These are phyloP conservation scores for Boletus bicolor DNA, from an alignment of 768 basidiomycete species.

Conservation along the genomic window DNA sequence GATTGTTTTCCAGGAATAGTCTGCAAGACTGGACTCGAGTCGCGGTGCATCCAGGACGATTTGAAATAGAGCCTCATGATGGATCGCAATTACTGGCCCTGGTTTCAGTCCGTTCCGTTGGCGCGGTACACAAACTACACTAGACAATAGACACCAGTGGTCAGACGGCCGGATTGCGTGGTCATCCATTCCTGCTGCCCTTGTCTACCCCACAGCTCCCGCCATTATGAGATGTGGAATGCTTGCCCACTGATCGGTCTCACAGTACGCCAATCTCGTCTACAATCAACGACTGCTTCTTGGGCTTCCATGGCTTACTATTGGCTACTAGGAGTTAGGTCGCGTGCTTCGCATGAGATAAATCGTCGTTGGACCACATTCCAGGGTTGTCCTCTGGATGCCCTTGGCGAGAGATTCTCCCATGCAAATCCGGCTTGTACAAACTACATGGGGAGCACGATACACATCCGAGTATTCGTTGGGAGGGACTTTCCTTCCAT, in stretches of 20 bases:
- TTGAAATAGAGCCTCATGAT: too few species aligned
- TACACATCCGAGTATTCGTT: constrained; percentile 4
- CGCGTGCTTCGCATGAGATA: constrained; percentile 22
- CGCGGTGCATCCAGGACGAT: neutral
- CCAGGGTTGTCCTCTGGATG: constrained; percentile 4
- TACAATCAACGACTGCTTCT: constrained; percentile 17
- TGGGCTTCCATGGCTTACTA: constrained; percentile 12
- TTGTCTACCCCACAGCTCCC: neutral
- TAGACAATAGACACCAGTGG: neutral
- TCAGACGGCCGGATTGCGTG: neutral
- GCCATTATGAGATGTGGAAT: constrained; percentile 2
- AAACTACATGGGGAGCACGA: constrained; percentile 4
- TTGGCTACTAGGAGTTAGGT: constrained; percentile 16
- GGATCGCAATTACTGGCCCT: constrained; percentile 6
- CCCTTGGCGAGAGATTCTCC: constrained; percentile 18
- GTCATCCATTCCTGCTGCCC: neutral
- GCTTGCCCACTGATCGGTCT: constrained; percentile 14
- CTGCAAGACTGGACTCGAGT: neutral
- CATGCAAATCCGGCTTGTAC: constrained; percentile 26
- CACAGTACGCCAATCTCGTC: constrained; percentile 25
- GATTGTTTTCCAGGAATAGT: constrained; percentile 6
- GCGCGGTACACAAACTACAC: neutral
- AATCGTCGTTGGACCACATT: neutral
- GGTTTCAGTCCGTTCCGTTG: constrained; percentile 14
- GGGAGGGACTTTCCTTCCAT: constrained; percentile 20